Base-by-base conservation (phyloP, 257 asterid genomes). In the Fraxinus anomala region DNA sequence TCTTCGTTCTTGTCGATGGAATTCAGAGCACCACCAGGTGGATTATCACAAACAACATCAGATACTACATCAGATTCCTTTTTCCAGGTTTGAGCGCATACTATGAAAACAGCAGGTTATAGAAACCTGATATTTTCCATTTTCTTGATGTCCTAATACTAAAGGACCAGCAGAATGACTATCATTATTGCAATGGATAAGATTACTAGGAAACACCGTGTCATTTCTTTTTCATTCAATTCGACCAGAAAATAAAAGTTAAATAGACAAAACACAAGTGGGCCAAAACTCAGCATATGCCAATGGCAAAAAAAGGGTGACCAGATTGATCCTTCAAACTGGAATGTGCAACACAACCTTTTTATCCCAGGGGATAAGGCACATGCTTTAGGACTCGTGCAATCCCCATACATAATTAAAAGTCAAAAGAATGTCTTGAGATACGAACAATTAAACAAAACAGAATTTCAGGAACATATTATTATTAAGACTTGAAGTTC, bases 1-100 rank as follows among this genome's bases (percentile, higher is more conserved):
- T 85, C 84, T 70, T 87, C 89, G 73, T 86, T 83, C 79, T 81
- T 84, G 82, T 84, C 80, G 5, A 31, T 69, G 73, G 82, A 49
- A 63, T 81, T 69, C 73, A 68, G 67, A 72, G 76, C 77, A 72
- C 37, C 76, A 30, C 68, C 78, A 30, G 80, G 82, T 78, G 76
- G 80, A 80, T 85, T 87, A 24, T 72, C 83, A 77, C 79, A 75
- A 78, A 23, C 67, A 79, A 73, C 80, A 71, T 82, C 87, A 77
- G 86, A 73, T 77, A 77, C 74, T 56, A 73, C 82, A 10, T 63
- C 89, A 26, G 28, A 63, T 9, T 11, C 69, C 26, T 23, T 24
- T 63, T 10, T 3, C 30, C 17, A 63, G 69, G 69, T 26, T 63
- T 63, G 33, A 12, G 69, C 1, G 7, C 13, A 63, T 1, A 9